A percentile compares a stretch with the other conserved stretches of the same genome.
phyloP scores from a whole-genome alignment of 768 basidiomycete genomes.

The Neoboletus subvelutipes region DNA sequence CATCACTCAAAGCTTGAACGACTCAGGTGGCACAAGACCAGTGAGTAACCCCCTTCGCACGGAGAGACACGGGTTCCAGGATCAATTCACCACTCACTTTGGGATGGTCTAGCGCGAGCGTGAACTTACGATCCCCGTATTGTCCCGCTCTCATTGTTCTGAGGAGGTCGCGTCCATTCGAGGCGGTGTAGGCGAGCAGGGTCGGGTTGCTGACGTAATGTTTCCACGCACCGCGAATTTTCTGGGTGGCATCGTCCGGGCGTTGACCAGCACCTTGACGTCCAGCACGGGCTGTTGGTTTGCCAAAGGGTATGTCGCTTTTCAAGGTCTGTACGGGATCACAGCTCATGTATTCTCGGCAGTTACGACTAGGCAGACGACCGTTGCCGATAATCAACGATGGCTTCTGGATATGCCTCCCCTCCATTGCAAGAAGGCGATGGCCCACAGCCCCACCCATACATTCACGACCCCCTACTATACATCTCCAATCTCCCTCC shows the following conservation, averaged over 20 bases:
- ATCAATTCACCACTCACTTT: background rate
- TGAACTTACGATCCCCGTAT: background rate
- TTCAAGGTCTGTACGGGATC: background rate
- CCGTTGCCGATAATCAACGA: constrained; percentile 33
- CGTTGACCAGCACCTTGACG: constrained; percentile 30
- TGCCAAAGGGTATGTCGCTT: constrained; percentile 27
- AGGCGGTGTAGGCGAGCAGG: background rate
- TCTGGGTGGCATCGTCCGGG: constrained; percentile 22
- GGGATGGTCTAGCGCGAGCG: background rate
- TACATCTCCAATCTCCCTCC: constrained; percentile 79
- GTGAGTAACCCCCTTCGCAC: background rate
- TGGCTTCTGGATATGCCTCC: constrained; percentile 37
- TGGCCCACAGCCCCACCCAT: constrained; percentile 60
- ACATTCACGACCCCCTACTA: constrained; percentile 79
- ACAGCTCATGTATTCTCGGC: background rate
- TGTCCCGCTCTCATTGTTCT: background rate
- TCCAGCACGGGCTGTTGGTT: constrained; percentile 33
- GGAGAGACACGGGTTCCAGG: background rate
- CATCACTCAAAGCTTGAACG: background rate
- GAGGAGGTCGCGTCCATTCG: background rate
- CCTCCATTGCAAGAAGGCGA: constrained; percentile 33
- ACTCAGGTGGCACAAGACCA: background rate
- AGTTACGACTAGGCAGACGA: constrained; percentile 19
- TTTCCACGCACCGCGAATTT: constrained; percentile 34
- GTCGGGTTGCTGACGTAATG: constrained; percentile 31